These are phyloP conservation scores for Bipolaris sorokiniana DNA, from an alignment of 2,329 filamentous ascomycete species.

Conservation along the genomic window DNA sequence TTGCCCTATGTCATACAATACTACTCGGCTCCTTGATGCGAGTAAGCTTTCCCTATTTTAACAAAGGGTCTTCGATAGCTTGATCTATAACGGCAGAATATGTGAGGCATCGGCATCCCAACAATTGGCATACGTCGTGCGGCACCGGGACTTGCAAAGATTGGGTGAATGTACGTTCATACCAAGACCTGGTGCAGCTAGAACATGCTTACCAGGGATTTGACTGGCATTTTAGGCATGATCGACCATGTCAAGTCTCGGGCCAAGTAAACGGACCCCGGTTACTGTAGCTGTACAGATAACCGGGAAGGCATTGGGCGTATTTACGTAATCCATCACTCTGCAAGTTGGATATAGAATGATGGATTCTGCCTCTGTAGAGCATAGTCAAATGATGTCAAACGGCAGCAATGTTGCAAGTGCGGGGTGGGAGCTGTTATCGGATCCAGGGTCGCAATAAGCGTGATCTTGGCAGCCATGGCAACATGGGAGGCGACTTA, in stretches of 20 bases:
- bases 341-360: not conserved
- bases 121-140: slow-evolving; percentile 14
- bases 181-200: slow-evolving; percentile 1
- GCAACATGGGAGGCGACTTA: slow-evolving; percentile 14
- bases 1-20: not conserved
- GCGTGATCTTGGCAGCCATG: slow-evolving; percentile 20
- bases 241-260: not conserved
- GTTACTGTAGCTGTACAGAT: not conserved
- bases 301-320: not conserved
- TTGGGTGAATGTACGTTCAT: too few species aligned
- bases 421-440: slow-evolving; percentile 14
- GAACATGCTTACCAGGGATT: not conserved
- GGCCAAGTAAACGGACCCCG: not conserved
- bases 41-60: not conserved
- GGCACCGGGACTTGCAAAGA: not conserved
- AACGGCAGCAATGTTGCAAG: slow-evolving; percentile 3
- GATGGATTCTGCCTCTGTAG: not conserved
- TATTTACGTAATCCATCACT: not conserved
- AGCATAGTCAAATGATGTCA: slow-evolving; percentile 7
- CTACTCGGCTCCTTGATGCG: not conserved
- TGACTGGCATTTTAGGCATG: slow-evolving; percentile 2
- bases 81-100: not conserved
- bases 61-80: not conserved
- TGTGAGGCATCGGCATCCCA: not conserved
- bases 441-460: slow-evolving; percentile 8